A percentile compares a stretch with the other conserved stretches of the same genome.
Evolutionary conservation across 768 basidiomycete species (phyloP).

Genomic region (Nidularia sp.): DNA sequence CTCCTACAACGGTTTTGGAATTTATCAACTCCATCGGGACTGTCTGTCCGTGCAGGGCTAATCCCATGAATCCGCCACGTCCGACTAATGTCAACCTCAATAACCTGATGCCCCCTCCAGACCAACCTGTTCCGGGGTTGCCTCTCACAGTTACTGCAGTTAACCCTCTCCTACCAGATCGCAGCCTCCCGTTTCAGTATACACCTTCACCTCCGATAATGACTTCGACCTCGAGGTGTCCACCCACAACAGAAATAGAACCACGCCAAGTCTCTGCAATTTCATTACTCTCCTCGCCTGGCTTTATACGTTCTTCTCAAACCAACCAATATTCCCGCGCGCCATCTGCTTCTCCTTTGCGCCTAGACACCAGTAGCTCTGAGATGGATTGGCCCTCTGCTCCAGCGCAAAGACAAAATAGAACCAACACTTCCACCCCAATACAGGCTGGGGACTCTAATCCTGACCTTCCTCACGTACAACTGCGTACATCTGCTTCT

Average conservation of each 20-base stretch:
- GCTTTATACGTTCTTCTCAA: neutral
- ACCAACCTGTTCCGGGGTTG: neutral
- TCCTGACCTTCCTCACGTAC: neutral
- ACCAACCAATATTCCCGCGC: neutral
- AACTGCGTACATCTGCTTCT: neutral
- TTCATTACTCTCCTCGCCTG: neutral
- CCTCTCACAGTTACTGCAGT: neutral
- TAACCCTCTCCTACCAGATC: neutral
- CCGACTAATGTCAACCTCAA: neutral
- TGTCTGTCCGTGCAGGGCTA: slow-evolving; percentile 75
- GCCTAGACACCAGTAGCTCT: neutral
- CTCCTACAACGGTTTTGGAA: slow-evolving; percentile 40
- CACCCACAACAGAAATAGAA: neutral
- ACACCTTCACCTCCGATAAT: neutral
- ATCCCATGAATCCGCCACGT: slow-evolving; percentile 19
- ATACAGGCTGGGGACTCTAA: neutral
- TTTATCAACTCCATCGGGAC: slow-evolving; percentile 61
- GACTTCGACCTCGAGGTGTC: neutral
- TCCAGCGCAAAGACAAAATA: neutral
- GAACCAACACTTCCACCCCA: neutral
- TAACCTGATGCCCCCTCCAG: neutral
- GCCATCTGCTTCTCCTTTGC: neutral
- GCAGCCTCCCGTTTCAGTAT: neutral
- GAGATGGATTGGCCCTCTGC: neutral
- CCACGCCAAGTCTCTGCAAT: neutral